Conservation (phyloP, 176 grass and related monocot genomes). For the Aegilops speltoides region DNA sequence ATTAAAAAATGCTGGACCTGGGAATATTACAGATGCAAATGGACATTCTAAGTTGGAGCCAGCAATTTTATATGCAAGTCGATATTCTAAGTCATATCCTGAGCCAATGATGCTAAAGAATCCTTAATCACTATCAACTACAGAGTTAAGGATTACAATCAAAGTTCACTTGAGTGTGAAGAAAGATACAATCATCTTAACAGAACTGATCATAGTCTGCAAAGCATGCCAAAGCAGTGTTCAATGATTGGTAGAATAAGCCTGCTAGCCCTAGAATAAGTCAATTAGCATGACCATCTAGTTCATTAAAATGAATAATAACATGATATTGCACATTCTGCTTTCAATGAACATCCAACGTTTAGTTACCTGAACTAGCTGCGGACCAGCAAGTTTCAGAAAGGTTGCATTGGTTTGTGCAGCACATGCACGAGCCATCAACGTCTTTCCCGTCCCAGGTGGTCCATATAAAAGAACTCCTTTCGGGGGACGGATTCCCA, state of each 20-base stretch:
- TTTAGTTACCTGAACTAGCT: conserved; percentile 72
- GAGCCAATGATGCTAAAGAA: neutral
- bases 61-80: neutral
- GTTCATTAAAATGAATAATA: neutral
- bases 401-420: conserved; percentile 84
- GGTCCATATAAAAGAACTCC: conserved; percentile 83
- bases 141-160: neutral
- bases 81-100: neutral
- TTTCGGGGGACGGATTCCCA: conserved; percentile 79
- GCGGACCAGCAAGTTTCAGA: conserved; percentile 74
- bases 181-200: neutral
- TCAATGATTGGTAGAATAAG: neutral
- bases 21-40: conserved; percentile 6
- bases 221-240: neutral
- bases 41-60: neutral
- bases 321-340: neutral
- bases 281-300: neutral
- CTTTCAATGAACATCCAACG: conserved; percentile 14
- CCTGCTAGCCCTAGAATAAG: neutral
- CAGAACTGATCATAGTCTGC: neutral
- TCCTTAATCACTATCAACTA: neutral
- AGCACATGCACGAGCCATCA: conserved; percentile 84
- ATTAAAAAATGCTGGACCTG: neutral
- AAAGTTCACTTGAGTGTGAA: neutral
- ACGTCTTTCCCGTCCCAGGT: conserved; percentile 69